Base-by-base conservation (phyloP, 441 rosid genomes). In the Manihot esculenta region DNA sequence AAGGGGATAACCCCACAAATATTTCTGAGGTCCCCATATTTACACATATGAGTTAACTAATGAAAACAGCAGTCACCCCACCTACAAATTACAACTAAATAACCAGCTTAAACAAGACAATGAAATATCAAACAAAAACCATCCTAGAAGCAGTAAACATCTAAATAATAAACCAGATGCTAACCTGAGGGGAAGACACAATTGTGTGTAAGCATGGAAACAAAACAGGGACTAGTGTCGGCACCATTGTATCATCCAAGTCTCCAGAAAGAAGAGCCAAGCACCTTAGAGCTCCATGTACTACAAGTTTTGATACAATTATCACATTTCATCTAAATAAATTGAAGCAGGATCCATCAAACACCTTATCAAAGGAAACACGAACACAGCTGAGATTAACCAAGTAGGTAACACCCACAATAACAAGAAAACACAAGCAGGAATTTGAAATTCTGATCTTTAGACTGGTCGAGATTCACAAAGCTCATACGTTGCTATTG, bases 241-340 rank as follows among this genome's bases (percentile, higher is more conserved):
- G 97, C 83, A 94, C 91, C 78, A 83, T 72, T 64, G 81, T 77
- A 81, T 94, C 98, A 73, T 90, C 99, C 80, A 94, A 79, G 72
- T 94, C 97, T 27, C 88, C 89, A 0, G 96, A 87, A 67, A 94
- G 83, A 82, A 94, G 93, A 54, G 98, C 89, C 83, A 92, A 71
- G 79, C 99, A 94, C 84, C 89, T 88, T 77, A 92, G 84, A 81
- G 92, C 97, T 50, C 98, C 99, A 72, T 86, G 84, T 74, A 92
- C 99, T 94, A 72, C 77, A 81, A 69, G 77, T 62, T 20, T 14
- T 14, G 33, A 63, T 13, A 56, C 24, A 41, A 71, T 38, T 54
- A 21, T 33, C 21, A 50, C 50, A 21, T 60, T 42, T 26, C 14
- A 20, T 54, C n/a, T 7, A 53, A 71, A 45, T 62, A 53, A 71